Evolutionary conservation across 805 yeast genomes (phyloP), one percentile per base, ranked within the genome.

Genomic region (Kluyveromyces lactis): DNA sequence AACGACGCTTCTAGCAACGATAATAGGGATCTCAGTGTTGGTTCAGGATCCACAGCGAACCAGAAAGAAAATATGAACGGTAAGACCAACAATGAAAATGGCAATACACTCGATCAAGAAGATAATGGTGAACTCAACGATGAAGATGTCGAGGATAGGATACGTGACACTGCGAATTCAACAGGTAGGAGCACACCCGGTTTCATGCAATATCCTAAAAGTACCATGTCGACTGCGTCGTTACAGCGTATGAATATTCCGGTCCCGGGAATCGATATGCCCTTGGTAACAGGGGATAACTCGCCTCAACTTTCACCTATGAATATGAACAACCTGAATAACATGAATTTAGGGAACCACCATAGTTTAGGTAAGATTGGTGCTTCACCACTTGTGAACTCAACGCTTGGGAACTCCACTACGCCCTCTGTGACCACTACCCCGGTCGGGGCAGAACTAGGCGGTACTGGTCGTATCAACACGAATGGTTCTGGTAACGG

Each of bases 171-270:
- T 21, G 24, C 9, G 9, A 21, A 21, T 9, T 7, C 30, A 6
- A 15, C 16, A 7, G 30, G 30, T 6, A 12, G 30, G 7, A 27
- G 30, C n/a, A 27, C 30, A 5, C 30, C 30, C 17, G 35, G 35
- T 12, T 32, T 18, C 24, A 32, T 32, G 23, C 35, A 18, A 9
- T 32, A 18, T 13, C 35, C 35, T 6, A 18, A 32, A 12, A 19
- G 27, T 16, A 15, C 35, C n/a, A 18, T 23, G 24, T 32, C 35
- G 12, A 13, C 35, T 2, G 15, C 15, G 9, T 32, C 35, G 21
- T 19, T 32, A n/a, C 35, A 32, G 16, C 35, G 35, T 12, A 32
- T 32, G 35, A 19, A 32, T 16, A 16, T 23, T 7, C 11, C 26
- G 12, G 30, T 27, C 5, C 24, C 35, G 15, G 26, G 35, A 4